Base-by-base conservation (phyloP, 345 rosid genomes). In the Aurinia saxatilis region DNA sequence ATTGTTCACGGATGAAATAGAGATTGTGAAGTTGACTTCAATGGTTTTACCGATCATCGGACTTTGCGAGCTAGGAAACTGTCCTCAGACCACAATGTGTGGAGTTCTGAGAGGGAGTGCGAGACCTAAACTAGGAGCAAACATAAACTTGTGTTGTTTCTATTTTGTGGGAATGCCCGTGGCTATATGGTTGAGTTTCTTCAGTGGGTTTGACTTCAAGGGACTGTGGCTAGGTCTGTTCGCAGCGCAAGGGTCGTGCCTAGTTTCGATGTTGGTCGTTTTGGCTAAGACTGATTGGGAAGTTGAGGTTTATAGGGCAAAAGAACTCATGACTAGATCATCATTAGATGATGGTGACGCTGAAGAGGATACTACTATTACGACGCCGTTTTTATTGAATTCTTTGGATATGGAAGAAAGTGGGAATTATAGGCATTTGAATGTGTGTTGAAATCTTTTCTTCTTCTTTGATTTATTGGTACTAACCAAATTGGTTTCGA, bases 81-180 rank as follows among this genome's bases (percentile, higher is more conserved):
- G 97, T 62, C 93, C 97, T 2, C 95, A 90, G 60, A 90, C 97
- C 5, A 83, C 90, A 10, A 77, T 83, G 0, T 90, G 97, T 42
- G 97, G 97, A 1, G 93, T 88, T 2, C 42, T 90, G 50, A 73
- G 97, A 74, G 97, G 97, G 33, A 81, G 86, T 1, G 97, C 96
- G 0, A 78, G 96, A 46, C 97, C 97, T 4, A 85, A 82, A 50
- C 29, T 85, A 52, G 97, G 87, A 47, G 97, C 97, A 10, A 84
- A 85, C 71, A 80, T 90, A 40, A 90, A 90, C 76, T 60, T 88
- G 68, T 80, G 87, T n/a, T 84, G 96, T 55, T 90, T 90, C 63
- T 90, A 90, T 69, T 70, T 81, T 2, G 89, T 85, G 3, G 97
- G 97, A 4, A 90, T 70, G 79, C 97, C 97, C 5, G 74, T 90